Base-by-base conservation (phyloP, 768 basidiomycete species). In the Chalciporus chontae region DNA sequence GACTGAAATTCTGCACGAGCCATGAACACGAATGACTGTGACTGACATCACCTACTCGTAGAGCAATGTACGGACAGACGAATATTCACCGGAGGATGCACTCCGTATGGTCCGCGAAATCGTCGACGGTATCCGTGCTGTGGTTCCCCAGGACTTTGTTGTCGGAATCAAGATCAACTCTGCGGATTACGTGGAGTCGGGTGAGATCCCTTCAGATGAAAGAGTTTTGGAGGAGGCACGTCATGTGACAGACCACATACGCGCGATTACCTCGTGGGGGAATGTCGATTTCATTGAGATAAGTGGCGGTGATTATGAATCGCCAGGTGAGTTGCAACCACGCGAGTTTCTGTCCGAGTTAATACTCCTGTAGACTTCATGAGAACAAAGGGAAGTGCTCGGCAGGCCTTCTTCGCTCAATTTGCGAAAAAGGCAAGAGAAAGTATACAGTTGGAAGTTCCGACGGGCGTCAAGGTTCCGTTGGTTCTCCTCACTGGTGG, bases 231-330 rank as follows among this genome's bases (percentile, higher is more conserved):
- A 63, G 5, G 62, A 68, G 32, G 43, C 47, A 24, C 51, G 29
- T 60, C 70, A 76, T 21, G 84, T 84, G 1, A 66, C 91, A 3
- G 66, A 74, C 18, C 84, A 93, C 59, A 71, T 92, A 11, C 65
- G 69, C 15, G 63, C 74, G 34, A 80, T 93, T 24, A 78, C 84
- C 0, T 62, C 65, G 34, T 90, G 89, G 83, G 75, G 76, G 1
- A 68, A 70, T 15, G 60, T 94, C 5, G 92, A 95, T 64, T 87
- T 92, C 60, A 81, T 95, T 44, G 92, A 95, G 66, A 79, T 95
- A 51, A 90, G 85, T 48, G 92, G 92, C 2, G 92, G 92, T 0
- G 84, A 85, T 62, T 95, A 94, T 56, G 88, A 91, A 60, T 79
- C 75, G 15, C 85, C 87, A 57, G 80, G 90, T 85, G 57, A 15